Evolutionary conservation across 2,329 filamentous ascomycete genomes (phyloP).

Genomic region (Alternaria alternata): DNA sequence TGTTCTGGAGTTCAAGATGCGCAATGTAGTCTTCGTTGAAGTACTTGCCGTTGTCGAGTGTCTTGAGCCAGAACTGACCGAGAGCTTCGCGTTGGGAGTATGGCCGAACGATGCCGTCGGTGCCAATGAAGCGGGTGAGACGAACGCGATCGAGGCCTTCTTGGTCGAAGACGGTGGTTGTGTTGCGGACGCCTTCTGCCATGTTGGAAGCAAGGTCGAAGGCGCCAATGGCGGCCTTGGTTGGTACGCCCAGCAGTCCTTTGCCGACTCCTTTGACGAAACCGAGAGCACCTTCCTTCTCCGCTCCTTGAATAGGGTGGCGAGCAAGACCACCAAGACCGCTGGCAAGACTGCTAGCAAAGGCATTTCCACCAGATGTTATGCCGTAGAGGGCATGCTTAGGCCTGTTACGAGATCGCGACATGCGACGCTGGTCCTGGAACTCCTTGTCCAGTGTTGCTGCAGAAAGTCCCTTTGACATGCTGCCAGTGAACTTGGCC

Average conservation of each 20-base stretch:
- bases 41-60: slow-evolving; percentile 95
- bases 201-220: slow-evolving; percentile 97
- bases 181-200: slow-evolving; percentile 97
- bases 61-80: slow-evolving; percentile 98
- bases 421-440: slow-evolving; percentile 94
- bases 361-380: slow-evolving; percentile 92
- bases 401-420: slow-evolving; percentile 87
- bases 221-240: slow-evolving; percentile 95
- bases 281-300: slow-evolving; percentile 90
- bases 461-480: slow-evolving; percentile 94
- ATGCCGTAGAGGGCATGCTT: slow-evolving; percentile 98
- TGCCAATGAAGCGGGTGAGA: slow-evolving; percentile 89
- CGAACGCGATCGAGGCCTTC: slow-evolving; percentile 93
- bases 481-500: slow-evolving; percentile 95
- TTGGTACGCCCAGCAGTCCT: slow-evolving; percentile 90
- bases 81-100: slow-evolving; percentile 95
- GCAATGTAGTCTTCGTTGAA: slow-evolving; percentile 98
- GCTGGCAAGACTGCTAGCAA: slow-evolving; percentile 89
- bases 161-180: slow-evolving; percentile 96
- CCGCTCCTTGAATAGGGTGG: slow-evolving; percentile 93
- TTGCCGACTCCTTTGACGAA: slow-evolving; percentile 99
- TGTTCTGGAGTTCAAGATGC: slow-evolving; percentile 87
- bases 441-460: slow-evolving; percentile 98
- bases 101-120: slow-evolving; percentile 91
- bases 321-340: slow-evolving; percentile 92